Evolutionary conservation across 306 rosid genomes (phyloP), one percentile per base, ranked within the genome.

Genomic region (Pyrus communis): DNA sequence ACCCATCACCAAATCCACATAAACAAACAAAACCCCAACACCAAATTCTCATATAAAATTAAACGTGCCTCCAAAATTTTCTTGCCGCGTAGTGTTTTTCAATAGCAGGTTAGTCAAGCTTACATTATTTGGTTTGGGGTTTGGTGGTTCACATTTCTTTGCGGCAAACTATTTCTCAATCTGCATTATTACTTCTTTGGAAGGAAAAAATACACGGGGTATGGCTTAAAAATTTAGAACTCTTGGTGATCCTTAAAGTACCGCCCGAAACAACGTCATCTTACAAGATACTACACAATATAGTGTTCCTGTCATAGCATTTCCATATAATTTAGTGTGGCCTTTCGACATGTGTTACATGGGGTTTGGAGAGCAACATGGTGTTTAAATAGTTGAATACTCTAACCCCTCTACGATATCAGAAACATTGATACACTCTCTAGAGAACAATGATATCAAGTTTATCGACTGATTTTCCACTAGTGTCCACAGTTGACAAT

Each of bases 401-500:
- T 60, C 77, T 43, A 30, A 61, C 14, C 60, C 30, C n/a, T 28
- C 70, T 30, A 19, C 42, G 33, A 25, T 19, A 28, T 1, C 17
- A 42, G 35, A 30, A 57, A 68, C 61, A 28, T 69, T 72, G 55
- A 40, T 73, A 60, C 14, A 42, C 49, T 43, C 54, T 23, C 58
- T 15, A 40, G 77, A 42, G 7, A 45, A 27, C 78, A 74, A 30
- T 11, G 30, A 61, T 25, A 73, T 28, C 8, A 73, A 73, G 75
- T 58, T 35, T 60, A 70, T 35, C 35, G 59, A 62, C 62, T 30
- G 65, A 30, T 73, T 21, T 21, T 77, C 78, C 83, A 23, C 51
- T 35, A 61, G 77, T 40, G 9, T 66, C 40, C 77, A 79, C 73
- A 51, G 59, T 55, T 69, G 81, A 72, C 68, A 69, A 69, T 81